Evolutionary conservation across 78 protist species (phyloP).

Genomic region (Pelomyxa schiedti): DNA sequence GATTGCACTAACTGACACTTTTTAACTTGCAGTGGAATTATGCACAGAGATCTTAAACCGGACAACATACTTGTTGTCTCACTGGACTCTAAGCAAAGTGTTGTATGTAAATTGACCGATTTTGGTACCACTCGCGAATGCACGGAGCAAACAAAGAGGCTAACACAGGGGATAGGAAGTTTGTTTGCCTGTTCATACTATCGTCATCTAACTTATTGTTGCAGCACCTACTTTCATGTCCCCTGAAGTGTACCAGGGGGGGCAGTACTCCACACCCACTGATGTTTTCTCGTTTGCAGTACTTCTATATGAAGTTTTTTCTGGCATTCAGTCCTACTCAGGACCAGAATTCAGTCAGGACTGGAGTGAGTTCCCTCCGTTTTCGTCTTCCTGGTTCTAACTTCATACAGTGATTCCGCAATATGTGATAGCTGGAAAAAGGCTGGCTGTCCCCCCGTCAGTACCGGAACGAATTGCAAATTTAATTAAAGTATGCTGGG

Average conservation of each 20-base stretch:
- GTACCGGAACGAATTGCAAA: too few species aligned
- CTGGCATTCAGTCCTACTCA: neutral
- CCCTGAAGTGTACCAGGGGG: neutral
- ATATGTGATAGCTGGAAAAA: too few species aligned
- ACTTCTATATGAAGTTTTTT: neutral
- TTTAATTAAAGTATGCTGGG: too few species aligned
- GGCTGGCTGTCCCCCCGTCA: too few species aligned
- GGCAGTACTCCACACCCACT: neutral
- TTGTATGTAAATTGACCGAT: neutral
- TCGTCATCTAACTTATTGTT: neutral
- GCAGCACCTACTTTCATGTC: neutral
- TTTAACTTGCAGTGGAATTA: neutral
- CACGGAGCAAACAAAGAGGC: neutral
- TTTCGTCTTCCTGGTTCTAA: too few species aligned
- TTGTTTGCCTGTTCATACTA: neutral
- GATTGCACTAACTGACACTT: too few species aligned
- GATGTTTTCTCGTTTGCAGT: neutral
- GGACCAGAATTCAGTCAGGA: neutral
- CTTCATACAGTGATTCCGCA: too few species aligned
- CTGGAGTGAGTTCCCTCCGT: too few species aligned
- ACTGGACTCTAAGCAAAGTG: neutral
- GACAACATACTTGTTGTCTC: neutral
- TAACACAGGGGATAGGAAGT: neutral
- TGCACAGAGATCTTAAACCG: neutral
- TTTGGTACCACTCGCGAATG: neutral